Evolutionary conservation across 2,329 filamentous ascomycete genomes (phyloP), one percentile per base, ranked within the genome.

Genomic region (Diaporthe vaccinii): DNA sequence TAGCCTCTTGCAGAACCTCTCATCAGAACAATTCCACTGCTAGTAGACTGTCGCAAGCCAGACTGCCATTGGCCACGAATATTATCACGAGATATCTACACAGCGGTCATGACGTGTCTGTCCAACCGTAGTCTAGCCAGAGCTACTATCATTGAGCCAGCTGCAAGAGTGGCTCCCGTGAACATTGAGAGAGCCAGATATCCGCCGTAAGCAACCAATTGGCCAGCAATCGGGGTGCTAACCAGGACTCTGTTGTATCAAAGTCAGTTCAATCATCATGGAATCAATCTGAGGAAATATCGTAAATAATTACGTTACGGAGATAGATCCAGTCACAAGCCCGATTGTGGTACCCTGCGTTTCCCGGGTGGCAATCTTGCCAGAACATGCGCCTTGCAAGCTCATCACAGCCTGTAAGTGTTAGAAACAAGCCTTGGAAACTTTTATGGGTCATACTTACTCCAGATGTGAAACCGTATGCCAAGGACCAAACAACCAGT

Each of bases 391-490:
- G 73, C 83, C 79, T 57, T 89, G 87, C 0, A 89, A 80, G 67
- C 84, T 86, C 36, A 89, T 76, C 41, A 89, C 85, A 0, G 84
- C 86, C 85, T 88, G 34, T 1, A 20, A 55, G 10, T 9, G 7
- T 49, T 22, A 41, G 41, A 6, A 4, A 34, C 6, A n/a, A 57
- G 41, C 17, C 7, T 57, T 17, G 57, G 15, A 36, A 10, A 25
- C 15, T 22, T 31, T 0, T 4, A 22, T 20, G 36, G 15, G 7
- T 17, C 28, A 51, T 22, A 76, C 80, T 61, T 77, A 87, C 85
- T 0, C 86, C 86, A 2, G 86, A 87, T 1, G 82, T 80, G 74
- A 88, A 88, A 0, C 87, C 86, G 77, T 87, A 88, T 0, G 83
- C 84, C 20, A 84, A 81, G 0, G 84, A 83, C 77, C 85, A 89